Conservation (phyloP, 2,329 filamentous ascomycete species). For the Neopestalotiopsis sp. region DNA sequence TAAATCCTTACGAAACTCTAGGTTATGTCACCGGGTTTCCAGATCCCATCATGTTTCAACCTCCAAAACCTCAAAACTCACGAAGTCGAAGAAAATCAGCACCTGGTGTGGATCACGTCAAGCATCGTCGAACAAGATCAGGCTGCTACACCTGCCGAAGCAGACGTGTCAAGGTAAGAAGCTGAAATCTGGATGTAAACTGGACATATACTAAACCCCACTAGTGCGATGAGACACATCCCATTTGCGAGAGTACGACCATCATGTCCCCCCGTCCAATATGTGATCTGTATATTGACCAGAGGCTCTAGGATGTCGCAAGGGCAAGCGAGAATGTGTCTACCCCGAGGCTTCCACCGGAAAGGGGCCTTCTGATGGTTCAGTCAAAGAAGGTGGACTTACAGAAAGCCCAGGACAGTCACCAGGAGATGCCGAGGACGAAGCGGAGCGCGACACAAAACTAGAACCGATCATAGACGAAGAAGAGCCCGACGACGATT, state of each 20-base stretch:
- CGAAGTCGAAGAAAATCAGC: slow-evolving; percentile 57
- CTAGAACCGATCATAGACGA: slow-evolving; percentile 62
- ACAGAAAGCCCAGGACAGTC: slow-evolving; percentile 59
- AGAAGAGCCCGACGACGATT: slow-evolving; percentile 50
- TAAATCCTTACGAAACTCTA: slow-evolving; percentile 51
- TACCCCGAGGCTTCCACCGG: slow-evolving; percentile 75
- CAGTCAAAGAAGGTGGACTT: slow-evolving; percentile 47
- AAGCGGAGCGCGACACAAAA: slow-evolving; percentile 46
- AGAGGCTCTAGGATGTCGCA: slow-evolving; percentile 74
- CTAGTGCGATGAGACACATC: slow-evolving; percentile 89
- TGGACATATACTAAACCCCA: slow-evolving; percentile 33
- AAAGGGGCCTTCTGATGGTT: slow-evolving; percentile 42
- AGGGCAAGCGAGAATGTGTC: slow-evolving; percentile 87
- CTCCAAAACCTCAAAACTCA: slow-evolving; percentile 49
- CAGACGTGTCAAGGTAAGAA: slow-evolving; percentile 78
- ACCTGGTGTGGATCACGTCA: slow-evolving; percentile 72
- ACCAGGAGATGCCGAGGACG: slow-evolving; percentile 57
- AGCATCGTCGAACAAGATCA: slow-evolving; percentile 90
- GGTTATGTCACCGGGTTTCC: slow-evolving; percentile 57
- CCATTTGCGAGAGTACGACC: slow-evolving; percentile 77
- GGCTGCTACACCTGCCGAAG: slow-evolving; percentile 92
- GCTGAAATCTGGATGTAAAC: neutral
- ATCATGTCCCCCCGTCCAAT: slow-evolving; percentile 19
- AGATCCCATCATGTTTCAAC: slow-evolving; percentile 54
- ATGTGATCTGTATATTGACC: slow-evolving; percentile 25